phyloP scores from a whole-genome alignment of 176 grass and related monocot species.

The Microstegium vimineum region DNA sequence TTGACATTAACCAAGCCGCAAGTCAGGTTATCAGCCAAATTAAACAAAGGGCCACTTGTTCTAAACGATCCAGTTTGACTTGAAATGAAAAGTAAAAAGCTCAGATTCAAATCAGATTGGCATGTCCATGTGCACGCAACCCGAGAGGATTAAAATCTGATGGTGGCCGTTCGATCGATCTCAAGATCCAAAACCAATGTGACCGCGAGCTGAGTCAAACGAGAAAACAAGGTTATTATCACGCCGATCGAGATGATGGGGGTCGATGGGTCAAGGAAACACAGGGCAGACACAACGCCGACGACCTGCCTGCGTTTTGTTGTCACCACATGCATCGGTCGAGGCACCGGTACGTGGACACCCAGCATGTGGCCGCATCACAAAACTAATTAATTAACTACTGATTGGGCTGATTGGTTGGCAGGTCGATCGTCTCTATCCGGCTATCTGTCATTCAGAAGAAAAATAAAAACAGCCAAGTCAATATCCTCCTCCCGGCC shows the following conservation, averaged over 20 bases:
- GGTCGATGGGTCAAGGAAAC: constrained; percentile 19
- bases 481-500: not conserved
- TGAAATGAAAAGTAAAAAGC: not conserved
- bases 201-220: constrained; percentile 20
- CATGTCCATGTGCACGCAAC: not conserved
- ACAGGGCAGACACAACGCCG: constrained; percentile 5
- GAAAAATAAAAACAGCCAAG: not conserved
- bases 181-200: constrained; percentile 10
- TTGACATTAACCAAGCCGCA: not conserved
- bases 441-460: not conserved
- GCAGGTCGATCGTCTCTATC: not conserved
- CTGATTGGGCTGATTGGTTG: not conserved
- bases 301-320: constrained; percentile 12
- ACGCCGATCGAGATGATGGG: not conserved
- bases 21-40: not conserved
- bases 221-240: not conserved
- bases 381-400: too few species aligned
- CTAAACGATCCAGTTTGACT: not conserved
- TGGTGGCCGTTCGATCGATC: not conserved
- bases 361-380: constrained; percentile 44
- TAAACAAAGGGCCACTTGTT: not conserved
- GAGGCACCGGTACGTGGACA: constrained; percentile 39
- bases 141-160: not conserved
- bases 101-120: not conserved
- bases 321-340: constrained; percentile 44